A percentile compares a stretch with the other conserved stretches of the same genome.
Evolutionary conservation across 164 flowering plant genomes (phyloP).

Genomic region (Tetrastigma voinierianum): DNA sequence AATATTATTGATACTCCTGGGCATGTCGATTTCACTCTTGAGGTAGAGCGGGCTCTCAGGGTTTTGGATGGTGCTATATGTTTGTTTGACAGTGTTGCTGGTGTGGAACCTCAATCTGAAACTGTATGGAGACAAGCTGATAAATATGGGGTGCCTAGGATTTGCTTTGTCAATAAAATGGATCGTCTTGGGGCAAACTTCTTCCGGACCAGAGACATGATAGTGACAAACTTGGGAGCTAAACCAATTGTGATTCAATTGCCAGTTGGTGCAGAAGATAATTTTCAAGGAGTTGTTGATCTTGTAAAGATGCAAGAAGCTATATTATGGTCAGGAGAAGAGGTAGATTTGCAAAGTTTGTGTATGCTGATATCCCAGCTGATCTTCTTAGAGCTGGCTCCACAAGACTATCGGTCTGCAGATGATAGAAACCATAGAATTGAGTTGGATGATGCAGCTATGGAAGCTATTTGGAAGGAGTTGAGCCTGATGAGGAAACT

Average conservation of each 20-base stretch:
- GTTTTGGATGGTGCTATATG: conserved; percentile 96
- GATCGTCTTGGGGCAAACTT: conserved; percentile 97
- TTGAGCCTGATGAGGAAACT: conserved; percentile 83
- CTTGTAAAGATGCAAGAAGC: conserved; percentile 92
- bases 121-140: conserved; percentile 99
- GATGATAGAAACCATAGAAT: conserved; percentile 73
- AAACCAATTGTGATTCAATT: conserved; percentile 92
- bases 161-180: conserved; percentile 98
- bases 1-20: conserved; percentile 99
- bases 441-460: conserved; percentile 79
- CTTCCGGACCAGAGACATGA: conserved; percentile 92
- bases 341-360: conserved; percentile 86
- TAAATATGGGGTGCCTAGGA: conserved; percentile 90
- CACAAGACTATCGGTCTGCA: conserved; percentile 66
- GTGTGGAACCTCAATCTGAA: conserved; percentile 97
- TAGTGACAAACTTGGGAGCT: conserved; percentile 90
- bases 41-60: conserved; percentile 95
- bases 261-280: conserved; percentile 89
- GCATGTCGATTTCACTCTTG: conserved; percentile 97
- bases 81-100: conserved; percentile 96
- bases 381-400: conserved; percentile 72
- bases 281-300: conserved; percentile 79
- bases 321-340: conserved; percentile 92
- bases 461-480: conserved; percentile 90
- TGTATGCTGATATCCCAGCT: conserved; percentile 74